Evolutionary conservation across 2,329 filamentous ascomycete species (phyloP).

Genomic region (Aspergillus tamarii): DNA sequence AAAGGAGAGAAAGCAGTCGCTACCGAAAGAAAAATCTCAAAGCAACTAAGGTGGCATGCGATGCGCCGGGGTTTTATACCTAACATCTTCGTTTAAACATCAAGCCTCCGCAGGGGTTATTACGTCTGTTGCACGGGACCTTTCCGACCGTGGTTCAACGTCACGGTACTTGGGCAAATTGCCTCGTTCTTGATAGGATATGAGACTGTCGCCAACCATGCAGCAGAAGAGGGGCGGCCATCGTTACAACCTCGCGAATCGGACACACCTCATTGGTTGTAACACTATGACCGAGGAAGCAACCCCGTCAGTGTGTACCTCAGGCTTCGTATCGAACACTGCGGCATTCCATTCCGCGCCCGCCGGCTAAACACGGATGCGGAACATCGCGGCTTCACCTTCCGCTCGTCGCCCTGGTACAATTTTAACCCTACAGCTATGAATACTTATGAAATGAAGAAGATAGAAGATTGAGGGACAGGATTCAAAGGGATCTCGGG

Average conservation of each 20-base stretch:
- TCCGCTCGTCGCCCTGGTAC: background rate
- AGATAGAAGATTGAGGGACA: background rate
- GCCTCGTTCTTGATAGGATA: background rate
- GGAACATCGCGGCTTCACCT: slow-evolving; percentile 3
- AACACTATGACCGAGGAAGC: background rate
- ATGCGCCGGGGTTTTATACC: background rate
- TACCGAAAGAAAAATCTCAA: background rate
- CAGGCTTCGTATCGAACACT: background rate
- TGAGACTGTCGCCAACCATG: background rate
- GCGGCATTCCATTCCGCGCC: slow-evolving; percentile 17
- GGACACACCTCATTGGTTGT: background rate
- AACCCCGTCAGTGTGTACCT: background rate
- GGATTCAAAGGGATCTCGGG: background rate
- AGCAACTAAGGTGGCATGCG: background rate
- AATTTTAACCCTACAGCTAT: background rate
- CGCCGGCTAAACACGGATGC: slow-evolving; percentile 5
- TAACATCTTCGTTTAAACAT: background rate
- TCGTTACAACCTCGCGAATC: background rate
- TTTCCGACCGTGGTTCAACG: slow-evolving; percentile 16
- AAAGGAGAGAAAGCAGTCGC: background rate
- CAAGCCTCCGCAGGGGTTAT: background rate
- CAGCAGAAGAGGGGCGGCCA: background rate
- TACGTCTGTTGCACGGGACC: slow-evolving; percentile 13
- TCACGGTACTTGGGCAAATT: background rate
- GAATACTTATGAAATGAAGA: background rate